Percentiles rank a stretch among this genome's conserved stretches.
These are phyloP conservation scores for Eucalyptus microcorys DNA, from an alignment of 345 rosid species.

Conservation along the genomic window DNA sequence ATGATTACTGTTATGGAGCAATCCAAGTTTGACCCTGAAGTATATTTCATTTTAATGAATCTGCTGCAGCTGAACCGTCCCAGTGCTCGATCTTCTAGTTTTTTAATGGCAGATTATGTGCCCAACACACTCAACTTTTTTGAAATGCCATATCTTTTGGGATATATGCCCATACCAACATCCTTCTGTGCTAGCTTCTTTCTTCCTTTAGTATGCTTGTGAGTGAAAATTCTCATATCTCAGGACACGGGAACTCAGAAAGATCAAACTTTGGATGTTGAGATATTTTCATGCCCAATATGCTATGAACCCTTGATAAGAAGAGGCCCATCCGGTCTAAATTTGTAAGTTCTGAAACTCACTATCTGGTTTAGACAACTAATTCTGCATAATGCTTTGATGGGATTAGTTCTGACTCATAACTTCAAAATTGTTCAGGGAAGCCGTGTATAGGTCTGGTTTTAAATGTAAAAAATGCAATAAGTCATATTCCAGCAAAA, in stretches of 20 bases:
- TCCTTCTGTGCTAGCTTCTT: background rate
- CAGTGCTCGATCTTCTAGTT: background rate
- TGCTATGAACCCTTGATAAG: slow-evolving; percentile 79
- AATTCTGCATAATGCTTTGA: background rate
- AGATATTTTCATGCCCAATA: slow-evolving; percentile 71
- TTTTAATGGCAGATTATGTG: background rate
- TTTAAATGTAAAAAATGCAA: slow-evolving; percentile 73
- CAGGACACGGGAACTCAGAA: slow-evolving; percentile 24
- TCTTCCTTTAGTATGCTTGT: background rate
- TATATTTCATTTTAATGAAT: background rate
- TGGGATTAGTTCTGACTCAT: background rate
- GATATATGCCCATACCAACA: background rate
- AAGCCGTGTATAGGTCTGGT: slow-evolving; percentile 82
- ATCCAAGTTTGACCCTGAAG: background rate
- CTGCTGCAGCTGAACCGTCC: background rate
- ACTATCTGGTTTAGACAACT: background rate
- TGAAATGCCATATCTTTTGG: background rate
- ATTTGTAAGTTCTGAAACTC: slow-evolving; percentile 43
- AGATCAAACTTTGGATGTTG: slow-evolving; percentile 22
- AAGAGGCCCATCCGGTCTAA: slow-evolving; percentile 87
- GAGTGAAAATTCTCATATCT: background rate
- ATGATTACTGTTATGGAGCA: background rate
- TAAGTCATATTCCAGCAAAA: slow-evolving; percentile 83
- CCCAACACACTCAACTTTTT: background rate
- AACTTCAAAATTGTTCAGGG: slow-evolving; percentile 25